Evolutionary conservation across 768 basidiomycete genomes (phyloP), one percentile per base, ranked within the genome.

Genomic region (Russula sp.): DNA sequence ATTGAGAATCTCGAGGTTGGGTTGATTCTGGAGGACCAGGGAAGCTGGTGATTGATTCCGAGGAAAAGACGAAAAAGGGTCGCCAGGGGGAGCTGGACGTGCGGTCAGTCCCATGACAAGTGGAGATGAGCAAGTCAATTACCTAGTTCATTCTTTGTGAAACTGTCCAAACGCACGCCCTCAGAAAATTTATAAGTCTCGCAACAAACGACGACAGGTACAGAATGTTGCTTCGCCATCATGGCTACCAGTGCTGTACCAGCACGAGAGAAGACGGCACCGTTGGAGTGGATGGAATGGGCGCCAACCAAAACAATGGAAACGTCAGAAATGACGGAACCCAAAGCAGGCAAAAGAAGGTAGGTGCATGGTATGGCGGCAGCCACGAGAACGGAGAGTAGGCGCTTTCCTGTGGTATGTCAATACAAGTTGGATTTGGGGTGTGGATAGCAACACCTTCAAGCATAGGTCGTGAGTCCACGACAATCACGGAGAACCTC

Each of bases 111-210:
- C 38, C 35, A 20, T 46, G 16, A 34, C 5, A 29, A 32, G 41
- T 50, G 35, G 20, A 18, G 6, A 41, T 50, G 35, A 11, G 36
- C 14, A 45, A 13, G 2, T 6, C 20, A 11, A 82, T 71, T 66
- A 91, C 96, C 97, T 43, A 98, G 77, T 74, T 99, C 97, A 69
- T 99, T 99, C 73, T 91, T 93, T 47, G 90, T 93, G 67, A 99
- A 94, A 20, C 89, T 89, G 72, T 99, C 97, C 58, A 98, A 78
- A 73, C 90, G 87, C 34, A 98, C 87, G 38, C 85, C 84, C 68
- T 98, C 96, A 18, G 90, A 90, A 69, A 95, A 98, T 73, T 99
- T 99, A 77, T 98, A 98, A 5, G 97, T 99, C 75, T 98, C 97
- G 68, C 95, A 97, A 66, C 94, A 98, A 29, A 97, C 93, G 39